Percentiles rank a stretch among this genome's conserved stretches.
Evolutionary conservation across 2,329 filamentous ascomycete species (phyloP).

Genomic region (Gaeumannomyces sp.): DNA sequence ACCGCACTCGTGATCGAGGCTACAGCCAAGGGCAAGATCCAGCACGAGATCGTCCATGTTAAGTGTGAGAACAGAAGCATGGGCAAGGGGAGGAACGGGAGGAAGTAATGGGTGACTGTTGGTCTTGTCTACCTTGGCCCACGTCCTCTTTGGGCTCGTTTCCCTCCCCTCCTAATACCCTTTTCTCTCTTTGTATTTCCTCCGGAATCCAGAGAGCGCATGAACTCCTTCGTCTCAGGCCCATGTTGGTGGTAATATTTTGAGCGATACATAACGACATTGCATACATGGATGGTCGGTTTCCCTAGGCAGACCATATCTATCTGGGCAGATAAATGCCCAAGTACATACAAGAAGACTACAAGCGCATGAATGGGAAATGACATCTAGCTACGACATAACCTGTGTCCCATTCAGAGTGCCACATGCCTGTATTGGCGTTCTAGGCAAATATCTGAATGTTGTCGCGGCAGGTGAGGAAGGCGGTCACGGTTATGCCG

Average conservation of each 20-base stretch:
- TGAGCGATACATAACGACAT: not conserved
- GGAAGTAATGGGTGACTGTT: not conserved
- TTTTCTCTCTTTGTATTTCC: not conserved
- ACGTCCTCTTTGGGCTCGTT: not conserved
- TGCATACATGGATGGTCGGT: not conserved
- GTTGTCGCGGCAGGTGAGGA: not conserved
- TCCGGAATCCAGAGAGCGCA: not conserved
- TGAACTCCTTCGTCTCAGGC: not conserved
- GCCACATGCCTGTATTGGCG: not conserved
- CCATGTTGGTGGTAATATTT: not conserved
- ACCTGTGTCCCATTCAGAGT: not conserved
- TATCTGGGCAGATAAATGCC: not conserved
- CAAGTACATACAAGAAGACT: not conserved
- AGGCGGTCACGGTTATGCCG: not conserved
- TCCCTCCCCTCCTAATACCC: not conserved
- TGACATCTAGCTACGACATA: not conserved
- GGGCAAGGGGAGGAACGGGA: not conserved
- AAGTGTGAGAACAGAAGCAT: not conserved
- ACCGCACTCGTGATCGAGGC: slow-evolving; percentile 70
- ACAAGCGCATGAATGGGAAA: not conserved
- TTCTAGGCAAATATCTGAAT: not conserved
- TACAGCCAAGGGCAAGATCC: not conserved
- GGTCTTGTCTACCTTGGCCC: not conserved
- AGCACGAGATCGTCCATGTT: slow-evolving; percentile 4
- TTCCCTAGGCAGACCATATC: not conserved